Evolutionary conservation across 148 eudicot genomes (phyloP).

Genomic region (Vaccinium macrocarpon): DNA sequence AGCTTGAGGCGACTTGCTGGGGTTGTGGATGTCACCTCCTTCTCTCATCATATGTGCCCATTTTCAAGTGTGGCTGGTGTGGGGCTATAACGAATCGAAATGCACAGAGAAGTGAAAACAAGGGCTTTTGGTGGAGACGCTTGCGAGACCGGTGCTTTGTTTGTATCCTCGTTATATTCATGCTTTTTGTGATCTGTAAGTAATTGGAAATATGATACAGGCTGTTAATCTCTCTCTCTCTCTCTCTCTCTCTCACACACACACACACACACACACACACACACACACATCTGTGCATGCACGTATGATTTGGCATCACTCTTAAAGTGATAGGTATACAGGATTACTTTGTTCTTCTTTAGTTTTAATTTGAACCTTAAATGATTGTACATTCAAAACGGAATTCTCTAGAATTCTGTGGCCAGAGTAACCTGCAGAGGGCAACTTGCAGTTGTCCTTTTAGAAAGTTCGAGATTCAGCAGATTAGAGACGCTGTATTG

Average conservation of each 20-base stretch:
- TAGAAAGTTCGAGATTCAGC: not conserved
- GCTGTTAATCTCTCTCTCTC: not conserved
- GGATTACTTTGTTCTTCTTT: not conserved
- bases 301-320: not conserved
- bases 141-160: constrained; percentile 82
- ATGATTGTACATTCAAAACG: not conserved
- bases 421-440: not conserved
- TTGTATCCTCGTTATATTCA: constrained; percentile 51
- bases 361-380: not conserved
- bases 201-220: not conserved
- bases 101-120: constrained; percentile 36
- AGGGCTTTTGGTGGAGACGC: constrained; percentile 59
- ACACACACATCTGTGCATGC: not conserved
- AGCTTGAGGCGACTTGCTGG: constrained; percentile 79
- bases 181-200: constrained; percentile 78
- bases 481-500: not conserved
- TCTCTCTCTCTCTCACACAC: not conserved
- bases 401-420: not conserved
- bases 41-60: constrained; percentile 71
- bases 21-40: constrained; percentile 92
- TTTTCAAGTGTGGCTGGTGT: constrained; percentile 96
- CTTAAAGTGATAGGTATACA: not conserved
- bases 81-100: constrained; percentile 89
- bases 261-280: too few species aligned
- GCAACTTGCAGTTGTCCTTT: too few species aligned